Evolutionary conservation across 1,284 basidiomycete species (phyloP).

Genomic region (Ganoderma boninense): DNA sequence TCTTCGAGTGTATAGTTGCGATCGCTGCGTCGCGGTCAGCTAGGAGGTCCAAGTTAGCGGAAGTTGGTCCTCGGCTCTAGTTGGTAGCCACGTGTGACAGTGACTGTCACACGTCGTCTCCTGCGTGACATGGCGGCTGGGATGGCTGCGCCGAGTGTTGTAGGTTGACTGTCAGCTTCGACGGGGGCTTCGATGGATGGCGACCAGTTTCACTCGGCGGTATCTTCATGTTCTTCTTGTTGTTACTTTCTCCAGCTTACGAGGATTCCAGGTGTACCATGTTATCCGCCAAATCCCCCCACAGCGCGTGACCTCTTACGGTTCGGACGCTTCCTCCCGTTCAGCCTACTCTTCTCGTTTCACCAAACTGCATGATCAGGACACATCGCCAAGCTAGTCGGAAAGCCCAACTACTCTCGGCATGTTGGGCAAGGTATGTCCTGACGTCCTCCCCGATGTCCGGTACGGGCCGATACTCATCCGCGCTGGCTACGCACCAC

Average conservation of each 20-base stretch:
- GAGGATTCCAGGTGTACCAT: slow-evolving; percentile 64
- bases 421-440: slow-evolving; percentile 85
- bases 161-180: background rate
- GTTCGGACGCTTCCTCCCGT: slow-evolving; percentile 45
- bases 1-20: too few relatives aligned
- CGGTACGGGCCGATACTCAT: background rate
- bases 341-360: background rate
- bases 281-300: slow-evolving; percentile 71
- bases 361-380: slow-evolving; percentile 49
- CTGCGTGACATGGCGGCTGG: too few relatives aligned
- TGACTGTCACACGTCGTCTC: background rate
- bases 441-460: background rate
- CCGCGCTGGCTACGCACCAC: background rate
- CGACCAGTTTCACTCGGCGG: slow-evolving; percentile 37
- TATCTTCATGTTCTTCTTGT: background rate
- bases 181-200: slow-evolving; percentile 28
- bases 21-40: too few relatives aligned
- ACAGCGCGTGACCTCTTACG: slow-evolving; percentile 74
- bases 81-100: background rate
- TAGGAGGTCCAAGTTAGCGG: too few relatives aligned
- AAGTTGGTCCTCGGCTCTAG: too few relatives aligned
- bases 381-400: slow-evolving; percentile 84
- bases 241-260: background rate
- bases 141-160: background rate
- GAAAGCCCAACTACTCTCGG: slow-evolving; percentile 83